Percentiles rank a stretch among this genome's conserved stretches.
These are phyloP conservation scores for Aspergillus aculeatinus DNA, from an alignment of 2,329 filamentous ascomycete genomes.

Conservation along the genomic window DNA sequence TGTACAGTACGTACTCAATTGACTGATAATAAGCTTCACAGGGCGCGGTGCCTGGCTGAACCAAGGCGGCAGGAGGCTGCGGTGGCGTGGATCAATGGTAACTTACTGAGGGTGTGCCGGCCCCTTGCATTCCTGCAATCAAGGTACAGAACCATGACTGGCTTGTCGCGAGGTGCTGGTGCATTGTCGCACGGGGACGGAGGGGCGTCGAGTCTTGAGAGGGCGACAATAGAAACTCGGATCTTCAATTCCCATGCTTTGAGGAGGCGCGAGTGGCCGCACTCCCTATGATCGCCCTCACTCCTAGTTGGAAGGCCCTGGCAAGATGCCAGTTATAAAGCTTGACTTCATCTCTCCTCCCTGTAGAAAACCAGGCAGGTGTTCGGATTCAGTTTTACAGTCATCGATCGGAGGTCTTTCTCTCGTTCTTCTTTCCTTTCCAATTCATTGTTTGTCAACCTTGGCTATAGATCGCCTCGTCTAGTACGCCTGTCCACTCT, in stretches of 20 bases:
- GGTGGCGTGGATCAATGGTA: background rate
- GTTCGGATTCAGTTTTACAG: background rate
- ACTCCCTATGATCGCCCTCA: background rate
- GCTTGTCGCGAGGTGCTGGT: background rate
- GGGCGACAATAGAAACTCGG: background rate
- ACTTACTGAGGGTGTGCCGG: background rate
- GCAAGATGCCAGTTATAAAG: background rate
- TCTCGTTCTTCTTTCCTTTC: background rate
- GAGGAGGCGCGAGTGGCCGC: background rate
- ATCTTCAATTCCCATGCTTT: constrained; percentile 1
- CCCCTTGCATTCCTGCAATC: constrained; percentile 1
- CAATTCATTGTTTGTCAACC: background rate
- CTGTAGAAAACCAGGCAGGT: background rate
- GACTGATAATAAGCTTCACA: background rate
- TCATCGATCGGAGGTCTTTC: background rate
- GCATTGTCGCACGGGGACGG: background rate
- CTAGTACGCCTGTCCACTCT: constrained; percentile 17
- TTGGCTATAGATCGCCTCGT: constrained; percentile 12
- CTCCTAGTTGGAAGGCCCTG: background rate
- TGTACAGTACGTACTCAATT: background rate
- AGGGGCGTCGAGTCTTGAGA: background rate
- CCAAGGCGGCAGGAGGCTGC: background rate
- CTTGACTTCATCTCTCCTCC: background rate
- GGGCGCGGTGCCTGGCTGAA: background rate
- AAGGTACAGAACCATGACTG: background rate